Evolutionary conservation across 2,329 filamentous ascomycete species (phyloP), one percentile per base, ranked within the genome.

Genomic region (Pleurostoma richardsiae): DNA sequence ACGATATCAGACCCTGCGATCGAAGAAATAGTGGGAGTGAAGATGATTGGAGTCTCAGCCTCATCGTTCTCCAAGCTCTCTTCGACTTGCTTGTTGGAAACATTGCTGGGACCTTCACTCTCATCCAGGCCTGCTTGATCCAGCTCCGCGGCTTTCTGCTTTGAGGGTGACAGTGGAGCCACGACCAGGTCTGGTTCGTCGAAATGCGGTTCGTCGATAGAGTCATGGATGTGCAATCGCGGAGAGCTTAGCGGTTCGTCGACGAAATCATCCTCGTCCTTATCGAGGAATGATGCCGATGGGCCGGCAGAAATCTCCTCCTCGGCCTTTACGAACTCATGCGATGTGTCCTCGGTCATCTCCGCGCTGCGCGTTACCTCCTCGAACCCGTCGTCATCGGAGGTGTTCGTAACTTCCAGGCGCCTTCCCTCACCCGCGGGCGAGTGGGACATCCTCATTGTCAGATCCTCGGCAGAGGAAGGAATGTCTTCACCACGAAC

Each of bases 351-450:
- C 51, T 91, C 87, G 19, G 80, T 81, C 56, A 90, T 79, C 49
- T 90, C 86, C 30, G 83, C 85, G 41, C 73, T 72, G 42, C 79
- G 77, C 31, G 79, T 78, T 7, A 97, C 91, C 65, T 96, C 90
- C 63, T 99, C 94, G 59, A 96, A 97, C 1, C 88, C 89, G 61
- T 97, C 94, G 53, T 94, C 88, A 54, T 96, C 90, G 10, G 86
- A 85, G 11, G 81, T 83, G 58, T 94, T 95, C 44, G 86, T 87
- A 10, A 92, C 82, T 55, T 92, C 88, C 1, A 91, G 73, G 41
- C 76, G 78, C 45, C 87, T 86, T 43, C 82, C 76, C 47, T 83
- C 82, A 53, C 90, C 88, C 1, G 76, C 72, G 0, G 71, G 65
- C 2, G 69, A 62, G 36, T 74, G 73, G 2, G 77, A 67, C 10